Percentiles rank a stretch among this genome's conserved stretches.
Conservation (phyloP, 176 grass and related monocot species). For the Carex littledalei region DNA sequence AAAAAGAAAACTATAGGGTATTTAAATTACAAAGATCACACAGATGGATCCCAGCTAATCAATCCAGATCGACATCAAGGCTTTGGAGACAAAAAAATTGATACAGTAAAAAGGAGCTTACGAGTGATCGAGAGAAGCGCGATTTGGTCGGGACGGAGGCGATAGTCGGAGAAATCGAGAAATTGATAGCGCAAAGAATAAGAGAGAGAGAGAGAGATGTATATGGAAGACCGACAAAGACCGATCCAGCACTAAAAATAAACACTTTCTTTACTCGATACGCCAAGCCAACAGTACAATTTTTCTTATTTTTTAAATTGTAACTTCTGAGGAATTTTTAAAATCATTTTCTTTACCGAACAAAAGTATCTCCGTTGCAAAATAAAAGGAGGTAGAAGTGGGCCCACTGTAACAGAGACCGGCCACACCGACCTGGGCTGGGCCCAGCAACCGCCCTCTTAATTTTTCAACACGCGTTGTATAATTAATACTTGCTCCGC, state of each 20-base stretch:
- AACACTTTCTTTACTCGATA: neutral
- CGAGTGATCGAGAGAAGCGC: neutral
- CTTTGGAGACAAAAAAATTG: neutral
- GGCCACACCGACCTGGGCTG: constrained; percentile 1
- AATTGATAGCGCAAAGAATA: neutral
- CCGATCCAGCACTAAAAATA: constrained; percentile 35
- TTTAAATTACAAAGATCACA: neutral
- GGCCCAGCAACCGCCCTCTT: constrained; percentile 3
- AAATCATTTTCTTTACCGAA: constrained; percentile 13
- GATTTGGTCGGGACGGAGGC: neutral
- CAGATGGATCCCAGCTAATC: neutral
- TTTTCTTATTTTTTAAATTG: neutral
- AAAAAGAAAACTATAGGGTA: neutral
- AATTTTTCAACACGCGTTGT: neutral
- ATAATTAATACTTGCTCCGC: neutral
- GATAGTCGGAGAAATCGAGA: constrained; percentile 15
- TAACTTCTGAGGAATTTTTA: neutral
- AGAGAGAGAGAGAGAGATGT: neutral
- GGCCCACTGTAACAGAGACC: constrained; percentile 10
- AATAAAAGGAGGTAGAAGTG: neutral
- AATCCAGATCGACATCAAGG: neutral
- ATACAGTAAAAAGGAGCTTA: neutral
- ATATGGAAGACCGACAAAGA: constrained; percentile 20
- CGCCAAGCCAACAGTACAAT: constrained; percentile 5
- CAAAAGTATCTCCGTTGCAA: neutral